Conservation (phyloP, 148 eudicot genomes). For the Heliamphora exappendiculata region DNA sequence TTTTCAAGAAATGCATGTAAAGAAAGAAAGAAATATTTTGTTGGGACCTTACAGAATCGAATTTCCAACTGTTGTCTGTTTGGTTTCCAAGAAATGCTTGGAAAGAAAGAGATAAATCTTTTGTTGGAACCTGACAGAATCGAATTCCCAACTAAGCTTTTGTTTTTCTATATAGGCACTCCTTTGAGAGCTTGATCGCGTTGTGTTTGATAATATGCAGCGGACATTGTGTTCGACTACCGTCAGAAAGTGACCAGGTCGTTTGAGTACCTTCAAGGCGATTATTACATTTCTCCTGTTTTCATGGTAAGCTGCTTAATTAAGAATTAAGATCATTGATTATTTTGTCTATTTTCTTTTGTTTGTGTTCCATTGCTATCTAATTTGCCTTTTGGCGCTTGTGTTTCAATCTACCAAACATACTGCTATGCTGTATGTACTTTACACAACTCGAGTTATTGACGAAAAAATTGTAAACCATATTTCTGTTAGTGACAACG, state of each 20-base stretch:
- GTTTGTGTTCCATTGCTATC: background rate
- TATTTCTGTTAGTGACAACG: background rate
- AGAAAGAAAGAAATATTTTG: background rate
- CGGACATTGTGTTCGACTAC: constrained; percentile 98
- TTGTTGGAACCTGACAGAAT: background rate
- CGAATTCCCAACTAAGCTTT: background rate
- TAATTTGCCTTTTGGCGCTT: background rate
- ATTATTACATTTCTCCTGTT: constrained; percentile 85
- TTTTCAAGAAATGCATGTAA: background rate
- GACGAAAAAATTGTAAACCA: too few species aligned
- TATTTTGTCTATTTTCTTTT: background rate
- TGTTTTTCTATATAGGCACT: background rate
- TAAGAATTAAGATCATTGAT: background rate
- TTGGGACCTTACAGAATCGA: background rate
- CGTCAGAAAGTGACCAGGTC: constrained; percentile 89
- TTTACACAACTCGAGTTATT: background rate
- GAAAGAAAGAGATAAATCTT: background rate
- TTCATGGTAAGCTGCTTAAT: constrained; percentile 57
- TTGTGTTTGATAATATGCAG: constrained; percentile 33
- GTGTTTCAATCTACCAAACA: background rate
- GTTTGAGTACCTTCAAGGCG: constrained; percentile 89
- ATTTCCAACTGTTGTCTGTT: background rate
- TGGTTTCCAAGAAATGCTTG: background rate
- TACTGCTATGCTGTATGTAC: background rate
- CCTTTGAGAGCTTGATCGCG: background rate